phyloP scores from a whole-genome alignment of 352 stramenopile species.

The Pythium dissimile region DNA sequence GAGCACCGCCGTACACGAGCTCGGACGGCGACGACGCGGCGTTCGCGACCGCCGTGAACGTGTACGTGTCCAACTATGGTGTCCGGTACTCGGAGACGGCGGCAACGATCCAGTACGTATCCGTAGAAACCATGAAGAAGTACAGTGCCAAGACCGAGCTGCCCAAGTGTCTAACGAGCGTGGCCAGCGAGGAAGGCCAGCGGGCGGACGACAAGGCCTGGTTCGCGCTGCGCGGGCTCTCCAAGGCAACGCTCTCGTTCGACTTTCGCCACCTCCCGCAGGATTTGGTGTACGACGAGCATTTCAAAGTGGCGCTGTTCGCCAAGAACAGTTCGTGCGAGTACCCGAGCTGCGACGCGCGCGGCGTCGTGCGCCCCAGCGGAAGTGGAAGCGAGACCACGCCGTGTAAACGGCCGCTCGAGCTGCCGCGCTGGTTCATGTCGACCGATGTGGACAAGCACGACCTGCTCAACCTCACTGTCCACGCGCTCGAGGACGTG shows the following conservation, averaged over 20 bases:
- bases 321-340: constrained; percentile 92
- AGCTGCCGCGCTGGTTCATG: constrained; percentile 90
- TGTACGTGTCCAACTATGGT: constrained; percentile 84
- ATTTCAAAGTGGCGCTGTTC: constrained; percentile 96
- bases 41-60: constrained; percentile 30
- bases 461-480: constrained; percentile 91
- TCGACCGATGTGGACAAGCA: constrained; percentile 91
- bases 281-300: constrained; percentile 92
- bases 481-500: constrained; percentile 94
- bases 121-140: constrained; percentile 29
- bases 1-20: constrained; percentile 57
- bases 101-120: constrained; percentile 42
- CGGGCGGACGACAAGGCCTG: constrained; percentile 86
- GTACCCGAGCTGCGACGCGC: constrained; percentile 77
- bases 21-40: constrained; percentile 8
- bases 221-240: constrained; percentile 90
- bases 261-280: constrained; percentile 92
- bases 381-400: constrained; percentile 80
- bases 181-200: constrained; percentile 69
- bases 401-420: constrained; percentile 89
- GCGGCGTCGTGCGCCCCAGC: constrained; percentile 45
- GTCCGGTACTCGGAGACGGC: constrained; percentile 64
- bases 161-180: constrained; percentile 21
- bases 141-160: constrained; percentile 36
- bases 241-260: constrained; percentile 92